These are phyloP conservation scores for Xylaria telfairii DNA, from an alignment of 495 filamentous ascomycete genomes.

Conservation along the genomic window DNA sequence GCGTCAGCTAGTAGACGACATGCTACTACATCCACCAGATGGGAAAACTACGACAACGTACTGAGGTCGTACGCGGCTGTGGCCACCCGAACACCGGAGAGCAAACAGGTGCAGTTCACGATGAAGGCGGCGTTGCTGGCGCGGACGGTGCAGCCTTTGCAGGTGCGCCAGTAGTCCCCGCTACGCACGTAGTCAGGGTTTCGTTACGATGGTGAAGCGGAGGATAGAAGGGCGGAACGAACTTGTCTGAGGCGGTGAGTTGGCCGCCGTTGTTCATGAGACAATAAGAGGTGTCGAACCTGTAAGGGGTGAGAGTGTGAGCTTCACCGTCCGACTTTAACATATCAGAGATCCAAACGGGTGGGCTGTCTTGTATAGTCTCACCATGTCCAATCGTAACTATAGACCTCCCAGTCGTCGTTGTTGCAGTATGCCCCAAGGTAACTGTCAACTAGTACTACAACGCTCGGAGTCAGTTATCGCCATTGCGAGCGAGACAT, in stretches of 20 bases:
- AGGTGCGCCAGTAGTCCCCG: slow-evolving; percentile 39
- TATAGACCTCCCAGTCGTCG: slow-evolving; percentile 35
- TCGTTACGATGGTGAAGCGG: neutral
- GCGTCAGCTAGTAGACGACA: neutral
- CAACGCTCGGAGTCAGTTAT: neutral
- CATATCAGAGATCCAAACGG: neutral
- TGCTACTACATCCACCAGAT: neutral
- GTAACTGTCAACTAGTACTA: slow-evolving; percentile 31
- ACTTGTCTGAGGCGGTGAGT: slow-evolving; percentile 32
- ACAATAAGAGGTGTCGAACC: slow-evolving; percentile 41
- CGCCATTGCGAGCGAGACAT: neutral
- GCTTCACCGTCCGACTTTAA: slow-evolving; percentile 2
- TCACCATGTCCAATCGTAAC: slow-evolving; percentile 44
- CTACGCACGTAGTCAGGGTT: slow-evolving; percentile 18
- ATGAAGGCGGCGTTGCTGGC: slow-evolving; percentile 30
- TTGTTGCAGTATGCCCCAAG: slow-evolving; percentile 43
- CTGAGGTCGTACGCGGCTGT: slow-evolving; percentile 38
- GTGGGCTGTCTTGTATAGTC: neutral
- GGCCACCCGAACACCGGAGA: slow-evolving; percentile 3
- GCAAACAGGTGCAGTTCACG: slow-evolving; percentile 36
- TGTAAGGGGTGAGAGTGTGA: slow-evolving; percentile 23
- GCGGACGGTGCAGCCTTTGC: slow-evolving; percentile 33
- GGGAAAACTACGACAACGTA: slow-evolving; percentile 13
- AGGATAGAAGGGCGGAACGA: neutral
- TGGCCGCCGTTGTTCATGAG: slow-evolving; percentile 37